Evolutionary conservation across 2,329 filamentous ascomycete genomes (phyloP).

Genomic region (Dendryphion nanum): DNA sequence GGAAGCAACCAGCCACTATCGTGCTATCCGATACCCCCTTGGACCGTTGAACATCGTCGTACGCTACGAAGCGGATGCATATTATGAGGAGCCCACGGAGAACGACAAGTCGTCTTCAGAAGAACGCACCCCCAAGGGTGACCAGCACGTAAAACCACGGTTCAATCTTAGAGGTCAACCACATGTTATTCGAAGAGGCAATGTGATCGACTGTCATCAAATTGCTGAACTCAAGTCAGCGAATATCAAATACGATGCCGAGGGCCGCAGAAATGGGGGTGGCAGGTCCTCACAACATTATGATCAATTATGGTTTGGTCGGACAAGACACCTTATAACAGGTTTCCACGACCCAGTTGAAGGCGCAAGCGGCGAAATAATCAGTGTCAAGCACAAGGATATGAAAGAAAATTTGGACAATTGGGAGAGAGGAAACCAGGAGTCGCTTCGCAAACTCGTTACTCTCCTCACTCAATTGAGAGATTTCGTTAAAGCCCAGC

Average conservation of each 20-base stretch:
- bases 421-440: not conserved
- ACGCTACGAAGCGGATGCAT: conserved; percentile 30
- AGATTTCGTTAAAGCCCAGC: not conserved
- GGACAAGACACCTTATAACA: conserved; percentile 23
- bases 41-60: conserved; percentile 23
- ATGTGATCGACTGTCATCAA: conserved; percentile 18
- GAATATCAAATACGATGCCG: not conserved
- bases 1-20: conserved; percentile 29
- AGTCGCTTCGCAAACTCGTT: not conserved
- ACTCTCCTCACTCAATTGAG: not conserved
- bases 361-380: not conserved
- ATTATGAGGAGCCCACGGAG: conserved; percentile 14
- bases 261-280: not conserved
- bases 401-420: not conserved
- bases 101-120: no score
- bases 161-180: not conserved
- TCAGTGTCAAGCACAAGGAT: not conserved
- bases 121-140: not conserved
- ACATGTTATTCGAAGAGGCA: conserved; percentile 10
- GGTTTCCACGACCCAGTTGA: not conserved
- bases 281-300: conserved; percentile 10
- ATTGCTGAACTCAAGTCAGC: conserved; percentile 26
- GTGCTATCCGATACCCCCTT: conserved; percentile 27
- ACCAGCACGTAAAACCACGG: not conserved
- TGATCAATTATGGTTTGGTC: conserved; percentile 33